phyloP scores from a whole-genome alignment of 345 rosid genomes.

The Eucalyptus microcorys region DNA sequence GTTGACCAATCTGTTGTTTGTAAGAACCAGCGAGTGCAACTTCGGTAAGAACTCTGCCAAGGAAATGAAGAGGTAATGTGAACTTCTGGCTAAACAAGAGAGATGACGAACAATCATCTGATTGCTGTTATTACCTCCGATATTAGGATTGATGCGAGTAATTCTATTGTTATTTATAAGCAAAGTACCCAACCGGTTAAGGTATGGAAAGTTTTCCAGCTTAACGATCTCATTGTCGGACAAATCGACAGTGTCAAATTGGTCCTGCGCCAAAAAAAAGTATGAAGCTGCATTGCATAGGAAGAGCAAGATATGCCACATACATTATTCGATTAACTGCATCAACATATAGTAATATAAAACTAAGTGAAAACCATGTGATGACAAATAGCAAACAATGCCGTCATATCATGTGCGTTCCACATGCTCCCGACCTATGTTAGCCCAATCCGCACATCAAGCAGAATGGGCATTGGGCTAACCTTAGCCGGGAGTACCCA shows the following conservation, averaged over 20 bases:
- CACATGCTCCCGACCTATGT: not conserved
- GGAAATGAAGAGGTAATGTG: not conserved
- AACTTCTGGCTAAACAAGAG: not conserved
- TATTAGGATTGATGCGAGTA: slow-evolving; percentile 79
- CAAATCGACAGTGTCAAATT: slow-evolving; percentile 94
- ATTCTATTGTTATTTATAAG: slow-evolving; percentile 85
- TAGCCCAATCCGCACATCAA: not conserved
- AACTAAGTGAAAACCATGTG: not conserved
- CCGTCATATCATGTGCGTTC: not conserved
- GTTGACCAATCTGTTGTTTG: slow-evolving; percentile 97
- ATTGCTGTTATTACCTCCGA: slow-evolving; percentile 48
- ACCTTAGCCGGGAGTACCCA: not conserved
- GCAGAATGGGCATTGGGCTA: not conserved
- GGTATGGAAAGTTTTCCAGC: slow-evolving; percentile 87
- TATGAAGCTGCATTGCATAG: not conserved
- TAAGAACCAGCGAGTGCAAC: slow-evolving; percentile 78
- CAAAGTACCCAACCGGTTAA: slow-evolving; percentile 83
- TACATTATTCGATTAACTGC: not conserved
- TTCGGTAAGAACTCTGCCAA: slow-evolving; percentile 79
- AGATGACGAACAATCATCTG: not conserved
- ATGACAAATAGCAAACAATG: not conserved
- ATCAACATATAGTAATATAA: not conserved
- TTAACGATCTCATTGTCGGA: slow-evolving; percentile 99
- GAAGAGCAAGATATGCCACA: not conserved
- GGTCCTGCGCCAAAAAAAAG: slow-evolving; percentile 51